phyloP scores from a whole-genome alignment of 164 flowering plant genomes.

The Annona squamosa region DNA sequence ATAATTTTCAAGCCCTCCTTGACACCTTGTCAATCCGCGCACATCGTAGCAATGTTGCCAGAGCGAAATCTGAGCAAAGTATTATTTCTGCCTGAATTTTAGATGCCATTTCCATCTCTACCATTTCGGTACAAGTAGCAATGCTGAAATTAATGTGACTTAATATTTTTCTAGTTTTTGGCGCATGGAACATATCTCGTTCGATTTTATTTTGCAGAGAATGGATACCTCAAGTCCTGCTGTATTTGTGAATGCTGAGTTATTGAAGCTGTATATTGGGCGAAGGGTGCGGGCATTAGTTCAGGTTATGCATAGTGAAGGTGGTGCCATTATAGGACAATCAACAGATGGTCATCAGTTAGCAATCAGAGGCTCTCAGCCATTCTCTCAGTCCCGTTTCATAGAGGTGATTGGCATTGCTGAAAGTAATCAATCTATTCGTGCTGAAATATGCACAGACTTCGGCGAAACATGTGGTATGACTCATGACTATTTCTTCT shows the following conservation, averaged over 20 bases:
- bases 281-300: slow-evolving; percentile 64
- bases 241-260: slow-evolving; percentile 70
- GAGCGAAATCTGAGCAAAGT: too few relatives aligned
- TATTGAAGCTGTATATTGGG: slow-evolving; percentile 56
- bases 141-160: too few relatives aligned
- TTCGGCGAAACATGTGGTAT: slow-evolving; percentile 74
- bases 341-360: slow-evolving; percentile 72
- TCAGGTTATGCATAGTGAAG: slow-evolving; percentile 60
- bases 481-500: not conserved
- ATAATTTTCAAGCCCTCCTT: too few relatives aligned
- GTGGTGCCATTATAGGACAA: slow-evolving; percentile 48
- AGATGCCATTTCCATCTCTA: too few relatives aligned
- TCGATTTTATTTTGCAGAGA: slow-evolving; percentile 15
- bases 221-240: slow-evolving; percentile 90
- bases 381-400: slow-evolving; percentile 41
- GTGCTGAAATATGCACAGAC: slow-evolving; percentile 75
- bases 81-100: too few relatives aligned
- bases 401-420: slow-evolving; percentile 95
- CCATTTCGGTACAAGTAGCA: too few relatives aligned
- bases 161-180: not conserved
- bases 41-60: too few relatives aligned
- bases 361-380: slow-evolving; percentile 44
- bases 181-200: not conserved
- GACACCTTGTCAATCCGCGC: too few relatives aligned
- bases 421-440: slow-evolving; percentile 66